Conservation (phyloP, 2,329 filamentous ascomycete genomes). For the Colletotrichum theobromicola region DNA sequence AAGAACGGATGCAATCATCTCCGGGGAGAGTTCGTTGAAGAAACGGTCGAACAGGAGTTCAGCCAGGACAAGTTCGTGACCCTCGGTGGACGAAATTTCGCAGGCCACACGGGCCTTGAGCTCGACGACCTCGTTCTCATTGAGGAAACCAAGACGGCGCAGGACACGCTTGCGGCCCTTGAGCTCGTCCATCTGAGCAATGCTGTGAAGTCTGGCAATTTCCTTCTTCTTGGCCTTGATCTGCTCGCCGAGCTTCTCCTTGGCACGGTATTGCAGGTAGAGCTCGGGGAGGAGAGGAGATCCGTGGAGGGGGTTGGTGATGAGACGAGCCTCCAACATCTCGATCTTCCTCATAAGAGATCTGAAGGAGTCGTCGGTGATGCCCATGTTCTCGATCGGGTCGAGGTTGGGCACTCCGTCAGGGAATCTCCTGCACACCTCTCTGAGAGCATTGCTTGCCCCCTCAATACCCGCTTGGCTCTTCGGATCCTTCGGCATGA, state of each 20-base stretch:
- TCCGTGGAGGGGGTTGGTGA: conserved; percentile 90
- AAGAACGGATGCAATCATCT: conserved; percentile 84
- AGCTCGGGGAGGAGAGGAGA: conserved; percentile 83
- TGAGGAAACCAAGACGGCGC: conserved; percentile 92
- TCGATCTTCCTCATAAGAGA: conserved; percentile 95
- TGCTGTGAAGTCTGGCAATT: conserved; percentile 82
- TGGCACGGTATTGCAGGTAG: conserved; percentile 85
- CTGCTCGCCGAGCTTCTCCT: conserved; percentile 76
- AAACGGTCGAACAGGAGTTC: conserved; percentile 96
- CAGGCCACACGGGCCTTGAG: conserved; percentile 97
- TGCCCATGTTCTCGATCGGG: conserved; percentile 95
- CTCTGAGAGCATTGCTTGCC: conserved; percentile 73
- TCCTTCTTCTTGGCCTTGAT: conserved; percentile 90
- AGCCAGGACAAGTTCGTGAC: conserved; percentile 90
- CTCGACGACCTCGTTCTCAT: conserved; percentile 93
- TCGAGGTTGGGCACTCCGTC: conserved; percentile 90
- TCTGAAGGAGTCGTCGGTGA: conserved; percentile 91
- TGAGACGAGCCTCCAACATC: conserved; percentile 86
- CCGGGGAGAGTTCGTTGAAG: conserved; percentile 93
- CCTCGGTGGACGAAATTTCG: conserved; percentile 90
- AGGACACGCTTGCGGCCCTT: conserved; percentile 96
- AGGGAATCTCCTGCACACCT: conserved; percentile 87
- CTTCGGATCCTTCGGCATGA: conserved; percentile 79
- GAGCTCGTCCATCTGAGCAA: conserved; percentile 93
- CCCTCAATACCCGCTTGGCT: conserved; percentile 68